Evolutionary conservation across 2,329 filamentous ascomycete species (phyloP).

Genomic region (Chaetothyriales sp.): DNA sequence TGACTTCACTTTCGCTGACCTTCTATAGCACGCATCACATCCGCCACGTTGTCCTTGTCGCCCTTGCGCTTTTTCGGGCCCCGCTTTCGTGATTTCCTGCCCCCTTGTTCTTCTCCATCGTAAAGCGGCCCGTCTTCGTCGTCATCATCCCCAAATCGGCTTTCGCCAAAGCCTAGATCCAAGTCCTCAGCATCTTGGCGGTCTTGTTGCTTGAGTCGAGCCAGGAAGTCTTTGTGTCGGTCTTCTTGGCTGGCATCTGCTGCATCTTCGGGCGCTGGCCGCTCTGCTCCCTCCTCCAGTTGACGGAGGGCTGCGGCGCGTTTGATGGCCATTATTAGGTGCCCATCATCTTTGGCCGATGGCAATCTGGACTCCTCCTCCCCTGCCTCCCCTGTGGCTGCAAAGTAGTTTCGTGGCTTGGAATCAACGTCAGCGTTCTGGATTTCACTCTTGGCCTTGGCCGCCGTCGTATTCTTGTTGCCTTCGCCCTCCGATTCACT

Average conservation of each 20-base stretch:
- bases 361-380: conserved; percentile 38
- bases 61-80: conserved; percentile 38
- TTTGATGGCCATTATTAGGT: conserved; percentile 69
- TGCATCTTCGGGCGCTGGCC: conserved; percentile 14
- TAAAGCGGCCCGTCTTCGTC: conserved; percentile 55
- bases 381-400: conserved; percentile 33
- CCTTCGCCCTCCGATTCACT: conserved; percentile 33
- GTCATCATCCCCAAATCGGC: conserved; percentile 73
- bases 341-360: conserved; percentile 41
- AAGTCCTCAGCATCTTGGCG: conserved; percentile 49
- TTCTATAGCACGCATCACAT: conserved; percentile 69
- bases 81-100: conserved; percentile 34
- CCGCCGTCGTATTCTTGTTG: conserved; percentile 14
- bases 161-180: conserved; percentile 86
- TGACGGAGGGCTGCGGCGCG: conserved; percentile 54
- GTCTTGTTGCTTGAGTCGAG: conserved; percentile 25
- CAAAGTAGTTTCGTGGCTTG: conserved; percentile 34
- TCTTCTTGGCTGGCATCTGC: conserved; percentile 5
- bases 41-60: conserved; percentile 51
- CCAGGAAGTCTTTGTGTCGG: conserved; percentile 22
- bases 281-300: conserved; percentile 27
- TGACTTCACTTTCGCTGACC: conserved; percentile 23
- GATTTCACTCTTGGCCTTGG: conserved; percentile 3
- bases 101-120: conserved; percentile 27
- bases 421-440: conserved; percentile 3